Percentiles rank a stretch among this genome's conserved stretches.
Evolutionary conservation across 2,329 filamentous ascomycete genomes (phyloP).

Genomic region (Trichoderma endophyticum): DNA sequence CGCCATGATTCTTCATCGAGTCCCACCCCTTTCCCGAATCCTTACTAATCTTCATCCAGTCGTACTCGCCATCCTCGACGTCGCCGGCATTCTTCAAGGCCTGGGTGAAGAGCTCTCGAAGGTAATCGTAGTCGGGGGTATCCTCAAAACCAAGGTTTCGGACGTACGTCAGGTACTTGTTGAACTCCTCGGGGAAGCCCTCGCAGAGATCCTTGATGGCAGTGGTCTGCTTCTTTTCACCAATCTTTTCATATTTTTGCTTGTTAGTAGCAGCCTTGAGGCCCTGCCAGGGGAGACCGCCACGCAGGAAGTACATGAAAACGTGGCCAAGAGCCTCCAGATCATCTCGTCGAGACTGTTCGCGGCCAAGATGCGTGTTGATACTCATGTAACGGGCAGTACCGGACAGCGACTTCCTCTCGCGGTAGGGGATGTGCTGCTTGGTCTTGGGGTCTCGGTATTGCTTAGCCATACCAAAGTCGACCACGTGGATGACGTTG

Average conservation of each 20-base stretch:
- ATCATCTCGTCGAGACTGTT: conserved; percentile 94
- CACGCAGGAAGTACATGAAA: conserved; percentile 72
- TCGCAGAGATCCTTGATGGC: conserved; percentile 96
- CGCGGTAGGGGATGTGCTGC: conserved; percentile 96
- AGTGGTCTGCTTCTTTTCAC: conserved; percentile 99
- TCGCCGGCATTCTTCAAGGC: conserved; percentile 91
- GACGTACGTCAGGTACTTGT: conserved; percentile 95
- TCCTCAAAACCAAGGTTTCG: conserved; percentile 98
- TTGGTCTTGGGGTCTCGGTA: conserved; percentile 99
- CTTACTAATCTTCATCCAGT: conserved; percentile 98
- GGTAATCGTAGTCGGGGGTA: conserved; percentile 96
- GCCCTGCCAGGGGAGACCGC: conserved; percentile 68
- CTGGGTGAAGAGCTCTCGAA: conserved; percentile 93
- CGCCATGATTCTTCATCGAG: conserved; percentile 61
- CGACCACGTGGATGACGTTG: conserved; percentile 97
- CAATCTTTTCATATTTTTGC: conserved; percentile 99
- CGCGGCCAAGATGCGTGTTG: conserved; percentile 94
- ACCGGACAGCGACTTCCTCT: conserved; percentile 93
- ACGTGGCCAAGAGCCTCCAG: conserved; percentile 80
- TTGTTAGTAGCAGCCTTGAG: conserved; percentile 75
- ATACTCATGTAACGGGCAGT: conserved; percentile 99
- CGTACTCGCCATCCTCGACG: conserved; percentile 96
- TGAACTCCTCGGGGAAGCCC: conserved; percentile 94
- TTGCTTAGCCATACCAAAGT: conserved; percentile 99
- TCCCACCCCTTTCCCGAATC: conserved; percentile 86